These are phyloP conservation scores for Microbotryum silenes-acaulis DNA, from an alignment of 1,284 basidiomycete species.

Conservation along the genomic window DNA sequence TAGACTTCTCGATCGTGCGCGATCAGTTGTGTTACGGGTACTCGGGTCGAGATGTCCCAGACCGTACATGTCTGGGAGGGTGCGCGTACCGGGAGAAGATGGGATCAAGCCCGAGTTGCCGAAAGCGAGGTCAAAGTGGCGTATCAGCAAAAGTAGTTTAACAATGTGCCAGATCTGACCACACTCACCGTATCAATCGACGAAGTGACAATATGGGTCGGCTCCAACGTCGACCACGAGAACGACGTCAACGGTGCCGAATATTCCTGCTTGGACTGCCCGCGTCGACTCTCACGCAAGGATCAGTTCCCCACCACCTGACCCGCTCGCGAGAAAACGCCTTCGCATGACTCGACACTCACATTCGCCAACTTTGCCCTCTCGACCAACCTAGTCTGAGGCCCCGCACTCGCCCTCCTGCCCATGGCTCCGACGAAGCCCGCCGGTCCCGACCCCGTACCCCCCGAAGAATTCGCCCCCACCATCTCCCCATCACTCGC, in stretches of 20 bases:
- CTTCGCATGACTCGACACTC: conserved; percentile 36
- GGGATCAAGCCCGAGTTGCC: too few relatives aligned
- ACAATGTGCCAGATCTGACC: background rate
- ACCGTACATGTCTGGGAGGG: conserved; percentile 43
- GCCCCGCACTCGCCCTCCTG: conserved; percentile 52
- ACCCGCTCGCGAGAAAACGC: too few relatives aligned
- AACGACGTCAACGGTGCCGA: conserved; percentile 88
- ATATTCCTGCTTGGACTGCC: conserved; percentile 71
- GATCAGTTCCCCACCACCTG: too few relatives aligned
- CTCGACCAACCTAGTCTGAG: conserved; percentile 37
- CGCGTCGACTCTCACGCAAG: too few relatives aligned
- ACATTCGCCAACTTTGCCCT: conserved; percentile 64
- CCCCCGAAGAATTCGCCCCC: conserved; percentile 34
- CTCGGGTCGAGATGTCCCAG: conserved; percentile 89
- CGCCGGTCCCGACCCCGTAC: conserved; percentile 35
- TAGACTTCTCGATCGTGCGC: conserved; percentile 93
- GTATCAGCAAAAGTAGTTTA: background rate
- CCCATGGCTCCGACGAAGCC: conserved; percentile 32
- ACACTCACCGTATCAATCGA: conserved; percentile 64
- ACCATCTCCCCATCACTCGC: conserved; percentile 44
- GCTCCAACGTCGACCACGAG: conserved; percentile 86
- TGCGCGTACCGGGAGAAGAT: too few relatives aligned
- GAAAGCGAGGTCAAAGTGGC: background rate
- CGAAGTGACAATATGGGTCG: conserved; percentile 82
- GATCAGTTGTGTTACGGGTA: conserved; percentile 81